Conservation (phyloP, 768 basidiomycete genomes). For the Lentinula sp. region DNA sequence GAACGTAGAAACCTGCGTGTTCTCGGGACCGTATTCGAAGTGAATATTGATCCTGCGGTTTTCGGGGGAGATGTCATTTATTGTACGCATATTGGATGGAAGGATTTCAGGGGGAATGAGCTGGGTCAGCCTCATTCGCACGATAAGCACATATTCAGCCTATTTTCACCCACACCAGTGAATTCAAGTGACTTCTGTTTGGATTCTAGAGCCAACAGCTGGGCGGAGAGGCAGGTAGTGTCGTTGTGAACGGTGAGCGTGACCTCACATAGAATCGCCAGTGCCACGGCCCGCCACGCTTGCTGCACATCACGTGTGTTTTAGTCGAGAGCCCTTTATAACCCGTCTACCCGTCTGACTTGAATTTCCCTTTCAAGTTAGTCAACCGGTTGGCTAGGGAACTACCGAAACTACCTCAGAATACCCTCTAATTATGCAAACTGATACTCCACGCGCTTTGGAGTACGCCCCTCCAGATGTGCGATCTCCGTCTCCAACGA, state of each 20-base stretch:
- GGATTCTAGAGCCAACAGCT: no score
- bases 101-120: neutral
- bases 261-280: no score
- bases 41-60: neutral
- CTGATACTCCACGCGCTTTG: conserved; percentile 11
- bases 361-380: neutral
- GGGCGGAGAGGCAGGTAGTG: no score
- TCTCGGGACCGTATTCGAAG: neutral
- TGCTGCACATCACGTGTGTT: neutral
- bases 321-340: neutral
- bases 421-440: neutral
- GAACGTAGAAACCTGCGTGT: neutral
- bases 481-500: conserved; percentile 45
- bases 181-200: neutral
- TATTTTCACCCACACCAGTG: neutral
- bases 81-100: neutral
- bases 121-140: neutral
- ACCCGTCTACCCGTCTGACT: neutral
- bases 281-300: no score
- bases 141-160: neutral
- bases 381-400: neutral
- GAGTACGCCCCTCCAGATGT: conserved; percentile 43
- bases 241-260: no score
- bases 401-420: neutral
- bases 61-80: neutral